Base-by-base conservation (phyloP, 768 basidiomycete genomes). In the Amanita polypyramis region DNA sequence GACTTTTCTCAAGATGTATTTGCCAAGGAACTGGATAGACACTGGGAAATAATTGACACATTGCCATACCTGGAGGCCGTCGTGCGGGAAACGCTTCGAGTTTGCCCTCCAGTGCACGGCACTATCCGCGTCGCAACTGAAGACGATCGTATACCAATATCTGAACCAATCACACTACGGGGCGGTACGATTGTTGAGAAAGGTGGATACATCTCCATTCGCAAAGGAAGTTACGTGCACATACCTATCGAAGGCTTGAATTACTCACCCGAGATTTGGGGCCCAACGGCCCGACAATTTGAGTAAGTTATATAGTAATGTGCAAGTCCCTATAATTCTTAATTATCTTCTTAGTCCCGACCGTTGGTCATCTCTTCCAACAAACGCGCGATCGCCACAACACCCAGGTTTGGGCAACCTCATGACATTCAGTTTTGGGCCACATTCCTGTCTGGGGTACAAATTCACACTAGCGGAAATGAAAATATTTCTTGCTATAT, bases 161-260 rank as follows among this genome's bases (percentile, higher is more conserved):
- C 72, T 0, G 60, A 68, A 41, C 71, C 70, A 3, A 60, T 76
- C 21, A 57, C 62, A n/a, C 60, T 72, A 35, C 59, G 60, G 11
- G 65, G 72, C 50, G 72, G 73, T 33, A 64, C 63, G 0, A 48
- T 65, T 19, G 46, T 72, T 15, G 57, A 61, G n/a, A 59, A 61
- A 19, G 65, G 65, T 29, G 67, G 57, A 19, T 58, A 60, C 44
- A 65, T 76, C 35, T 63, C 56, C 32, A 75, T 81, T 48, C 65
- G 69, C 42, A 77, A 77, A 52, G 77, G 76, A 6, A 73, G 70
- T 51, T 76, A 70, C 50, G 63, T 81, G 10, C 77, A 79, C 50
- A 69, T 80, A 33, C 76, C 78, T 2, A 69, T 78, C 34, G 78
- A 80, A 56, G 78, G 75, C 2, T 57, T 77, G 27, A 80, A 75